These are phyloP conservation scores for Ampelomyces quisqualis DNA, from an alignment of 2,329 filamentous ascomycete genomes.

Conservation along the genomic window DNA sequence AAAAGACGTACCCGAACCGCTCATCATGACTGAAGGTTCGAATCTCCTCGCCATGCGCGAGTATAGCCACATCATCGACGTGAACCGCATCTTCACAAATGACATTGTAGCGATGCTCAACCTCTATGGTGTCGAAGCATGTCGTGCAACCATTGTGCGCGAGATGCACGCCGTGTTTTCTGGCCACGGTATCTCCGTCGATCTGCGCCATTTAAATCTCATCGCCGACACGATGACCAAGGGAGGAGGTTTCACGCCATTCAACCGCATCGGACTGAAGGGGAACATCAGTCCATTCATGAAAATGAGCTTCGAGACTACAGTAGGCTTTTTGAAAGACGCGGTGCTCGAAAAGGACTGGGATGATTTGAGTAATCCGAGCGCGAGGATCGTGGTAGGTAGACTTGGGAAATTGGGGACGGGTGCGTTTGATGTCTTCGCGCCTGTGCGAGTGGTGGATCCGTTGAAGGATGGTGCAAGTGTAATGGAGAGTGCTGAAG, in stretches of 20 bases:
- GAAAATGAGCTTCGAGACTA: slow-evolving; percentile 99
- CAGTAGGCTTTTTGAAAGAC: slow-evolving; percentile 87
- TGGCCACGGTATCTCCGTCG: slow-evolving; percentile 88
- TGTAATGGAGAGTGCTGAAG: slow-evolving; percentile 16
- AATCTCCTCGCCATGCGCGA: slow-evolving; percentile 91
- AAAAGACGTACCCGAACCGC: slow-evolving; percentile 46
- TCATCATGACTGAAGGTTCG: slow-evolving; percentile 76
- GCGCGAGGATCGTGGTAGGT: slow-evolving; percentile 84
- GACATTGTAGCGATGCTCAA: slow-evolving; percentile 83
- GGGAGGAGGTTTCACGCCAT: slow-evolving; percentile 82
- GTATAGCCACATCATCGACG: slow-evolving; percentile 81
- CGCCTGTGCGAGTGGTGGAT: slow-evolving; percentile 33
- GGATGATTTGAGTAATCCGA: slow-evolving; percentile 84
- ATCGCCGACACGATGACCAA: slow-evolving; percentile 99
- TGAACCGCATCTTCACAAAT: slow-evolving; percentile 85
- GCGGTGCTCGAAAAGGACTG: slow-evolving; percentile 86
- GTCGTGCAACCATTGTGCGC: slow-evolving; percentile 78
- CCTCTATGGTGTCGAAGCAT: slow-evolving; percentile 91
- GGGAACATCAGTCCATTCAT: slow-evolving; percentile 87
- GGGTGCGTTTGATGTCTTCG: slow-evolving; percentile 84
- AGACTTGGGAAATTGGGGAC: slow-evolving; percentile 81
- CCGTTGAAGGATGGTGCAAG: slow-evolving; percentile 24
- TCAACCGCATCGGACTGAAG: slow-evolving; percentile 85
- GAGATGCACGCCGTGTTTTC: slow-evolving; percentile 86
- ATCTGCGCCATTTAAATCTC: slow-evolving; percentile 87